phyloP scores from a whole-genome alignment of 306 rosid genomes.

The Rosa chinensis region DNA sequence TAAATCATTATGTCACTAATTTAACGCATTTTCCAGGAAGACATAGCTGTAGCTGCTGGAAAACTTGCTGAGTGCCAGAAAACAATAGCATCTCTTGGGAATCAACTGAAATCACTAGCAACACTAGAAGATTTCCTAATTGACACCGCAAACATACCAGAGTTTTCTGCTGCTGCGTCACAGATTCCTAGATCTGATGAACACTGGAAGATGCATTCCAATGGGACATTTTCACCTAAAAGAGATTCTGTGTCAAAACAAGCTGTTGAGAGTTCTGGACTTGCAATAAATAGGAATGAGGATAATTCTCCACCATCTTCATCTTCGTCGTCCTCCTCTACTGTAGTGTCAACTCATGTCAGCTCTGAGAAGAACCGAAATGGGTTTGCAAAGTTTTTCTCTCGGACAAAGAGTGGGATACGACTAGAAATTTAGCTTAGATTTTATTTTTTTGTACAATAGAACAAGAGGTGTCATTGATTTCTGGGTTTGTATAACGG shows the following conservation, averaged over 20 bases:
- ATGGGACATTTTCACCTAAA: conserved; percentile 70
- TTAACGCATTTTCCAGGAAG: conserved; percentile 57
- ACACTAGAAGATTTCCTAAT: conserved; percentile 86
- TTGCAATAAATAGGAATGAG: conserved; percentile 39
- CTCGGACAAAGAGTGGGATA: conserved; percentile 89
- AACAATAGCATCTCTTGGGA: conserved; percentile 90
- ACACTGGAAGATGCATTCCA: conserved; percentile 58
- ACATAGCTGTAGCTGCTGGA: conserved; percentile 78
- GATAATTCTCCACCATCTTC: conserved; percentile 50
- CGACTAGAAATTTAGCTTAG: conserved; percentile 63
- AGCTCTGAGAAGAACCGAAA: conserved; percentile 73
- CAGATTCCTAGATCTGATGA: conserved; percentile 40
- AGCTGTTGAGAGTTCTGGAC: conserved; percentile 43
- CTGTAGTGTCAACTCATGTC: conserved; percentile 43
- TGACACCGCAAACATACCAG: conserved; percentile 61
- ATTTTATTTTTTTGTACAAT: conserved; percentile 3
- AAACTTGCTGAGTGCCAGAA: conserved; percentile 95
- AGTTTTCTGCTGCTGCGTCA: conserved; percentile 47
- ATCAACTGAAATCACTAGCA: conserved; percentile 79
- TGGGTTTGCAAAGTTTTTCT: conserved; percentile 89
- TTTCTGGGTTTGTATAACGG: conserved; percentile 30
- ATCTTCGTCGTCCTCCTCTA: conserved; percentile 44
- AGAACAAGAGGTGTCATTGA: conserved; percentile 18
- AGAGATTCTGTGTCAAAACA: conserved; percentile 44
- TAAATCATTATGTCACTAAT: not conserved